Conservation (phyloP, 495 filamentous ascomycete species). For the Daldinia caldariorum region DNA sequence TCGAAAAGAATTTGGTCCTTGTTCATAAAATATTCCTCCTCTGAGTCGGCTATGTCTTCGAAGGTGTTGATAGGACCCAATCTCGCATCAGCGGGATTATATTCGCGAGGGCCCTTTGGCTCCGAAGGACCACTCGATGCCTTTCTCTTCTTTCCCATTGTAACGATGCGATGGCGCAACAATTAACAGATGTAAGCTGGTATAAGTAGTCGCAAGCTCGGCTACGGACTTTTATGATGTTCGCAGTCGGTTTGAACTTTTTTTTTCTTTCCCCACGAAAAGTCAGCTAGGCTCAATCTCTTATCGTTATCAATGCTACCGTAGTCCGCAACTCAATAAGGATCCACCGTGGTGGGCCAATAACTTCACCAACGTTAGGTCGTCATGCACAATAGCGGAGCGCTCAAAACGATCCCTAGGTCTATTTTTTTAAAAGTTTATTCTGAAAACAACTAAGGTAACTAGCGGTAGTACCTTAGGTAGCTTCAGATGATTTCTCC, state of each 20-base stretch:
- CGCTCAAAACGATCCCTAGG: not conserved
- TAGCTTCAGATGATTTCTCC: not conserved
- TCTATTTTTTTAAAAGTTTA: not conserved
- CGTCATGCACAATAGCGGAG: conserved; percentile 1
- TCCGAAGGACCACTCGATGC: conserved; percentile 59
- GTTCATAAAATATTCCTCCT: conserved; percentile 88
- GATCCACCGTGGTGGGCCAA: not conserved
- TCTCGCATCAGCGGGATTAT: conserved; percentile 63
- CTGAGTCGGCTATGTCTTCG: conserved; percentile 87
- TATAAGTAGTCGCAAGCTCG: not conserved
- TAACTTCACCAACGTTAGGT: not conserved
- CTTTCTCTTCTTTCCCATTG: conserved; percentile 87
- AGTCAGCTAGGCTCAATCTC: conserved; percentile 8
- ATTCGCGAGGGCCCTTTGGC: conserved; percentile 57
- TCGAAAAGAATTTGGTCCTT: conserved; percentile 87
- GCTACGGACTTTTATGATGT: conserved; percentile 4
- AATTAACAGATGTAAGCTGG: not conserved
- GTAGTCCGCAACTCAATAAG: not conserved
- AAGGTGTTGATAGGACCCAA: conserved; percentile 71
- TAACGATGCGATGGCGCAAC: conserved; percentile 22
- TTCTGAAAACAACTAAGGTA: not conserved
- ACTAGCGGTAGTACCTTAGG: too few relatives aligned
- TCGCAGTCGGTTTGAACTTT: conserved; percentile 32
- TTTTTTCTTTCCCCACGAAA: conserved; percentile 35
- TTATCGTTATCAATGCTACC: conserved; percentile 24